Evolutionary conservation across 2,329 filamentous ascomycete species (phyloP), one percentile per base, ranked within the genome.

Genomic region (Sporothrix dimorphospora): DNA sequence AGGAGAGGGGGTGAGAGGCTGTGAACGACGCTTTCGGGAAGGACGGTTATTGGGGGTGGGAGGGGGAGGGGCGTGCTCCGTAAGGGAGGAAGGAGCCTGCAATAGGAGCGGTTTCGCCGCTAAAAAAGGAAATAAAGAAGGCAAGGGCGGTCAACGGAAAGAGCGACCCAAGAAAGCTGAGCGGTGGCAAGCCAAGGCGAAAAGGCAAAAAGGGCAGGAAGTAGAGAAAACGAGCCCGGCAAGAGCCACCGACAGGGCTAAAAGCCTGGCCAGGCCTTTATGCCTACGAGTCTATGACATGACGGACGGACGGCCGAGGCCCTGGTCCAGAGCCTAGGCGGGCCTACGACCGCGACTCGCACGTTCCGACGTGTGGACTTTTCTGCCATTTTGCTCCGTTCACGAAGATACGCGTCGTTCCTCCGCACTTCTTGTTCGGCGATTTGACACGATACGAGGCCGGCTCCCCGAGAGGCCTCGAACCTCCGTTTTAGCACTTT

Each of bases 131-230:
- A 66, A 53, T n/a, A 27, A 67, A 47, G 11, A 51, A 67, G n/a
- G 66, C 49, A 27, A 47, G 51, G 42, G 71, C 51, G 59, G 61
- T 49, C 61, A 51, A 19, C 55, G 69, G 66, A 69, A 70, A 49
- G 55, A 66, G 66, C 66, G 45, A 70, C 49, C 34, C 42, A 71
- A 24, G 38, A 59, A 38, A 61, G 34, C 61, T 68, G 70, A 47
- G 65, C 45, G 55, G 71, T 72, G 71, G 71, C 66, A 40, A 72
- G 55, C 66, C 55, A 30, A 68, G 40, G 53, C 51, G 63, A 66
- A 49, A 68, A 40, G 34, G 66, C 66, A 45, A 67, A 49, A 42
- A 57, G 24, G n/a, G 59, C 27, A 21, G 45, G 38, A 63, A 57
- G 27, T 38, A 30, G 21, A 2, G 30, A 27, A 38, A 40, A 30